Percentiles rank a stretch among this genome's conserved stretches.
Evolutionary conservation across 805 yeast species (phyloP).

Genomic region (Candida qinlingensis): DNA sequence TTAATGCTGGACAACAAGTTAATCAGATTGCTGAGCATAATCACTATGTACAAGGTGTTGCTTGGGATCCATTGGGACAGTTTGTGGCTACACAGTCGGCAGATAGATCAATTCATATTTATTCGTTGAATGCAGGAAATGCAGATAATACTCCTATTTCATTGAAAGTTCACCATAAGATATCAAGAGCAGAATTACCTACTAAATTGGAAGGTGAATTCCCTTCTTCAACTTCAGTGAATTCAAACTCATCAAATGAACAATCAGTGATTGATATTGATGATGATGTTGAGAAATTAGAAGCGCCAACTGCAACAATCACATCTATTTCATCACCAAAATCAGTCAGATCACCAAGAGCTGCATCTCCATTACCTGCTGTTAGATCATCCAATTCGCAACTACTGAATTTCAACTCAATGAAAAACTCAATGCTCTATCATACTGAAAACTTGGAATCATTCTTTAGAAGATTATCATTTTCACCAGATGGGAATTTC

Average conservation of each 20-base stretch:
- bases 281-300: background rate
- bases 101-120: constrained; percentile 77
- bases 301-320: constrained; percentile 25
- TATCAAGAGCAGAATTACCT: constrained; percentile 57
- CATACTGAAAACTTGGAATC: constrained; percentile 87
- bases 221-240: background rate
- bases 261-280: background rate
- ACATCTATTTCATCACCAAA: constrained; percentile 25
- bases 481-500: constrained; percentile 87
- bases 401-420: constrained; percentile 22
- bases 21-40: constrained; percentile 64
- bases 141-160: constrained; percentile 25
- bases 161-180: constrained; percentile 41
- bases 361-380: constrained; percentile 39
- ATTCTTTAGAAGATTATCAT: constrained; percentile 79
- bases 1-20: constrained; percentile 49
- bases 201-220: constrained; percentile 11
- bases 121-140: constrained; percentile 33
- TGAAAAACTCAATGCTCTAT: constrained; percentile 46
- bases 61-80: constrained; percentile 87
- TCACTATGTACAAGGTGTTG: constrained; percentile 93
- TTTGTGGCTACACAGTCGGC: constrained; percentile 85
- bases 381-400: constrained; percentile 27
- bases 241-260: background rate
- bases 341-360: background rate